Evolutionary conservation across 2,329 filamentous ascomycete genomes (phyloP), one percentile per base, ranked within the genome.

Genomic region (Xylariaceae sp.): DNA sequence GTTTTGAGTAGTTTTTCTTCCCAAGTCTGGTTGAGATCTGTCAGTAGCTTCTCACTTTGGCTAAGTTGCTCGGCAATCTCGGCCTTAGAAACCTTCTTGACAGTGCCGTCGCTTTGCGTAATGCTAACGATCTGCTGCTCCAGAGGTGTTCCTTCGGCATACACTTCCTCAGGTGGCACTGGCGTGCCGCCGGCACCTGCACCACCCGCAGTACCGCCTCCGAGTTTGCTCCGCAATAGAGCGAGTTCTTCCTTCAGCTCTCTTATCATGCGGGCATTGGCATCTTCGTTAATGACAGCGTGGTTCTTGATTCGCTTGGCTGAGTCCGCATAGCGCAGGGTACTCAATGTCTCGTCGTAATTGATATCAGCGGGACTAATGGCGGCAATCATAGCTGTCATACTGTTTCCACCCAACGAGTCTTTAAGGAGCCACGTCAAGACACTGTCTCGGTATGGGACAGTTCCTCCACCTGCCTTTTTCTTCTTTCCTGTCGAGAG

Each of bases 281-380:
- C 92, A 73, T 99, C 94, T 71, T 99, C 94, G 76, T 99, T 99
- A 71, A 99, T 88, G 47, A 99, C 94, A 53, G 94, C 94, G 71
- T 99, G 94, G 75, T 99, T 99, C 89, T 97, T 97, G 80, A 99
- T 99, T 65, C 94, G 86, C 76, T 99, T 99, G 22, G 94, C 94
- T 7, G 91, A 96, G 69, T 99, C 92, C 52, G 95, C 94, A 71
- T 99, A 99, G 66, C 95, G 85, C 26, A 99, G 79, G 0, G 94
- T 99, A 69, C 92, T 94, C 16, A 99, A 79, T 0, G 95, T 99
- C 72, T 99, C 94, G 62, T 99, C 94, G 68, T 95, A 97, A 73
- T 99, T 99, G 76, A 97, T 97, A 72, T 99, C 94, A 51, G 94
- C 94, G 3, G 94, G 94, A 66, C 92, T 96, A 68, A 99, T 96